Conservation (phyloP, 2,329 filamentous ascomycete genomes). For the Arthrobotrys pseudoclavata region DNA sequence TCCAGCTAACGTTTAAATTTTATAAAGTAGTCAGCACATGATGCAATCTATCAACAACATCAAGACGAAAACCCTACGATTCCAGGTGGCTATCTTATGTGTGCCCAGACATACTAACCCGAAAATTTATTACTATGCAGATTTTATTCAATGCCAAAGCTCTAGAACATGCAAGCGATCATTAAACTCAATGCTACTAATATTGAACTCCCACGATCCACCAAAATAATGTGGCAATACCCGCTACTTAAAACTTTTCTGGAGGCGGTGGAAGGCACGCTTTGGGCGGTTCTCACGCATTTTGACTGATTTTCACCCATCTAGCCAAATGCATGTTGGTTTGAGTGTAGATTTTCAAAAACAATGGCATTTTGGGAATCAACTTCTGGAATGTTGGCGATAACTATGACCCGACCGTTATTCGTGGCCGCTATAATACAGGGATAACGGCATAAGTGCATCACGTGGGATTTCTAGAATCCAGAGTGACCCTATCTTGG, state of each 20-base stretch:
- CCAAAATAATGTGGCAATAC: conserved; percentile 44
- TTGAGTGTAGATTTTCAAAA: conserved; percentile 16
- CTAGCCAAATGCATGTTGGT: conserved; percentile 14
- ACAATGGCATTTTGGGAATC: neutral
- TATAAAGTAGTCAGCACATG: conserved; percentile 15
- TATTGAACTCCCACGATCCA: conserved; percentile 15
- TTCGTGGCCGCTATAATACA: neutral
- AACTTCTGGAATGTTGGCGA: conserved; percentile 17
- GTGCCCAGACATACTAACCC: conserved; percentile 34
- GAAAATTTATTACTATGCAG: conserved; percentile 5
- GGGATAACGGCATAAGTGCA: conserved; percentile 43
- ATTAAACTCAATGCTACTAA: conserved; percentile 49
- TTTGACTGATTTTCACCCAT: conserved; percentile 38
- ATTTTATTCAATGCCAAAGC: conserved; percentile 3
- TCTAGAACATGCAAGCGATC: conserved; percentile 29
- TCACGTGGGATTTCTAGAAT: conserved; percentile 6
- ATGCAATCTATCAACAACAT: conserved; percentile 37
- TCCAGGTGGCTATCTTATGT: conserved; percentile 18
- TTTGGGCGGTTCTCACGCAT: conserved; percentile 29
- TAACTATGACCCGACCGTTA: neutral
- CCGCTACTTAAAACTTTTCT: neutral
- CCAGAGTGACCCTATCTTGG: neutral
- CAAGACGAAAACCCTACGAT: conserved; percentile 22
- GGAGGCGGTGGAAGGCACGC: neutral
- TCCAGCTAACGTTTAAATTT: neutral